These are phyloP conservation scores for Amborella trichopoda DNA, from an alignment of 164 flowering plant genomes.

Conservation along the genomic window DNA sequence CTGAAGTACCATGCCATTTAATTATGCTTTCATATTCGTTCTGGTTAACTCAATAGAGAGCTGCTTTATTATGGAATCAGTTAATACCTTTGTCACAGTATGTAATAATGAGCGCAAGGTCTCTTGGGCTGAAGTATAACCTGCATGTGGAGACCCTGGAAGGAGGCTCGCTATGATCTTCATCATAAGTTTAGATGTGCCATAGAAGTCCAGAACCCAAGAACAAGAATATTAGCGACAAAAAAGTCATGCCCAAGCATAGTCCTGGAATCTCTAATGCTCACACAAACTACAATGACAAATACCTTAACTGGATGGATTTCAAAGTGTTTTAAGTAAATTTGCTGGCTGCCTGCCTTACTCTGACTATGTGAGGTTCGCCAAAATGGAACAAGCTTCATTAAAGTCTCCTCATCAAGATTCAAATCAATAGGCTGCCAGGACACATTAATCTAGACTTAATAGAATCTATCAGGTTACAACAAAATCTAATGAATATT, in stretches of 20 bases:
- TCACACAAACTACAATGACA: too few relatives aligned
- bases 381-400: slow-evolving; percentile 89
- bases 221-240: background rate
- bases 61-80: too few relatives aligned
- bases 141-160: slow-evolving; percentile 65
- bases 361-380: slow-evolving; percentile 69
- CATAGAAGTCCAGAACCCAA: slow-evolving; percentile 1
- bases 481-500: too few relatives aligned
- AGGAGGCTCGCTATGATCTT: slow-evolving; percentile 81
- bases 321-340: slow-evolving; percentile 91
- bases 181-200: too few relatives aligned
- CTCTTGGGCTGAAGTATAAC: slow-evolving; percentile 81
- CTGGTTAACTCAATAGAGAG: too few relatives aligned
- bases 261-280: too few relatives aligned
- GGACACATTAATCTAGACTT: too few relatives aligned
- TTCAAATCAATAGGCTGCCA: slow-evolving; percentile 78
- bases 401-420: slow-evolving; percentile 89
- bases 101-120: slow-evolving; percentile 77
- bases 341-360: slow-evolving; percentile 44
- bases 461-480: too few relatives aligned
- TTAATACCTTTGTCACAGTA: slow-evolving; percentile 90
- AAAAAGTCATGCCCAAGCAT: too few relatives aligned
- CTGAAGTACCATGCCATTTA: too few relatives aligned
- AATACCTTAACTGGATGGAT: slow-evolving; percentile 90
- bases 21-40: too few relatives aligned